Evolutionary conservation across 768 basidiomycete genomes (phyloP).

Genomic region (Russula virescens): DNA sequence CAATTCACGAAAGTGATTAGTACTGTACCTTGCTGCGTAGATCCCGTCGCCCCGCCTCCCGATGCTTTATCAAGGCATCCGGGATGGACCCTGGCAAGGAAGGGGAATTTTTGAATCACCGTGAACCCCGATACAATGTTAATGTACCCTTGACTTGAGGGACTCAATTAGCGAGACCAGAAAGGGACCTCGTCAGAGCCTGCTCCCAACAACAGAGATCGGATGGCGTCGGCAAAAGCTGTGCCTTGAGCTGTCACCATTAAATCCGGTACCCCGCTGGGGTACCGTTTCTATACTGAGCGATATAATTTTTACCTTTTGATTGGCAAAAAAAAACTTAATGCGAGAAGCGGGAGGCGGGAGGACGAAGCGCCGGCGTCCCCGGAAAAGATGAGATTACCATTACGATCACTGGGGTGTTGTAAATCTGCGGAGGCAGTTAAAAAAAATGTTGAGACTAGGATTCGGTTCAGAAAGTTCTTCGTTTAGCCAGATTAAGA

Average conservation of each 20-base stretch:
- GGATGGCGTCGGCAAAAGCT: slow-evolving; percentile 35
- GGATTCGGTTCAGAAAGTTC: slow-evolving; percentile 4
- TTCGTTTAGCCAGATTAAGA: slow-evolving; percentile 63
- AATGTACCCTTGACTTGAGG: slow-evolving; percentile 37
- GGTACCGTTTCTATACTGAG: slow-evolving; percentile 41
- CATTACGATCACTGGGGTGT: slow-evolving; percentile 29
- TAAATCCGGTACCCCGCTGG: slow-evolving; percentile 36
- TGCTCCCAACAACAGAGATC: slow-evolving; percentile 42
- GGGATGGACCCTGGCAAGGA: slow-evolving; percentile 31
- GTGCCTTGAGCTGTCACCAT: slow-evolving; percentile 34
- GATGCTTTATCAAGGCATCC: slow-evolving; percentile 31
- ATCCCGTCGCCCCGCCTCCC: slow-evolving; percentile 28
- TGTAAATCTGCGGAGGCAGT: slow-evolving; percentile 36
- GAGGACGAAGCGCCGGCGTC: slow-evolving; percentile 35
- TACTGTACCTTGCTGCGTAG: slow-evolving; percentile 30
- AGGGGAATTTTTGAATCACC: not conserved
- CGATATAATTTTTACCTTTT: slow-evolving; percentile 43
- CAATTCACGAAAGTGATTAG: slow-evolving; percentile 36
- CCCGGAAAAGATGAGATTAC: slow-evolving; percentile 39
- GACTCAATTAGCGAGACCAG: slow-evolving; percentile 42
- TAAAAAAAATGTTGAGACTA: not conserved
- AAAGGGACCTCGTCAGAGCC: slow-evolving; percentile 35
- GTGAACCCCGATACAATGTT: not conserved
- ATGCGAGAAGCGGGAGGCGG: slow-evolving; percentile 39
- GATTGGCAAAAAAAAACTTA: slow-evolving; percentile 37